Evolutionary conservation across 176 grass and related monocot species (phyloP).

Genomic region (Oryza australiensis): DNA sequence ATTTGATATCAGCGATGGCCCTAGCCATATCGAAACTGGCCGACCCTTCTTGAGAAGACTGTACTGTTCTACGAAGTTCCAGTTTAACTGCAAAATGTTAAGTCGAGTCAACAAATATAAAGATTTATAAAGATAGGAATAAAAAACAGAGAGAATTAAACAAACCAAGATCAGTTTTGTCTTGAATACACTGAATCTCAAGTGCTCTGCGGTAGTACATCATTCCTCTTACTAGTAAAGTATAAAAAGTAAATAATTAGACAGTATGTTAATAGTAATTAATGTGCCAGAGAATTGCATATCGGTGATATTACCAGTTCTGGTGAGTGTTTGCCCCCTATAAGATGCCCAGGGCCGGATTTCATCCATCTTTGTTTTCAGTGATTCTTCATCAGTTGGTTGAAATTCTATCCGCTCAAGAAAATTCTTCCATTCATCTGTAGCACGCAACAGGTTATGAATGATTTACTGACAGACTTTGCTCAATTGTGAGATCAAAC

Average conservation of each 20-base stretch:
- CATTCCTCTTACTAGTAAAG: slow-evolving; percentile 87
- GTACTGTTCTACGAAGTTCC: slow-evolving; percentile 19
- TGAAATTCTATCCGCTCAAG: slow-evolving; percentile 31
- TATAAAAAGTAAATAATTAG: slow-evolving; percentile 26
- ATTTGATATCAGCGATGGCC: slow-evolving; percentile 95
- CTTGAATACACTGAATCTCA: slow-evolving; percentile 64
- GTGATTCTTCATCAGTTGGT: slow-evolving; percentile 24
- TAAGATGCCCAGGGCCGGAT: slow-evolving; percentile 75
- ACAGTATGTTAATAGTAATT: slow-evolving; percentile 23
- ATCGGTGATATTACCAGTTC: slow-evolving; percentile 55
- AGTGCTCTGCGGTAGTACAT: slow-evolving; percentile 94
- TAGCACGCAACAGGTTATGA: slow-evolving; percentile 23
- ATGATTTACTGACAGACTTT: slow-evolving; percentile 19
- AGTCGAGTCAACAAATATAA: slow-evolving; percentile 7
- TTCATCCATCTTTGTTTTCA: slow-evolving; percentile 2
- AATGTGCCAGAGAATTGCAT: slow-evolving; percentile 1
- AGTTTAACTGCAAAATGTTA: slow-evolving; percentile 48
- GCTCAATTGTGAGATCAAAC: not conserved
- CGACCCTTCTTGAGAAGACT: slow-evolving; percentile 29
- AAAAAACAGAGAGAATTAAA: not conserved
- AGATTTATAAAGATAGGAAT: not conserved
- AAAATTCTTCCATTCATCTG: slow-evolving; percentile 95
- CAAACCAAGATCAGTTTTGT: slow-evolving; percentile 51
- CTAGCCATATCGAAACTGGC: not conserved
- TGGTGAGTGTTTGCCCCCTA: slow-evolving; percentile 80